These are phyloP conservation scores for Solanum commersonii DNA, from an alignment of 257 asterid species.

Conservation along the genomic window DNA sequence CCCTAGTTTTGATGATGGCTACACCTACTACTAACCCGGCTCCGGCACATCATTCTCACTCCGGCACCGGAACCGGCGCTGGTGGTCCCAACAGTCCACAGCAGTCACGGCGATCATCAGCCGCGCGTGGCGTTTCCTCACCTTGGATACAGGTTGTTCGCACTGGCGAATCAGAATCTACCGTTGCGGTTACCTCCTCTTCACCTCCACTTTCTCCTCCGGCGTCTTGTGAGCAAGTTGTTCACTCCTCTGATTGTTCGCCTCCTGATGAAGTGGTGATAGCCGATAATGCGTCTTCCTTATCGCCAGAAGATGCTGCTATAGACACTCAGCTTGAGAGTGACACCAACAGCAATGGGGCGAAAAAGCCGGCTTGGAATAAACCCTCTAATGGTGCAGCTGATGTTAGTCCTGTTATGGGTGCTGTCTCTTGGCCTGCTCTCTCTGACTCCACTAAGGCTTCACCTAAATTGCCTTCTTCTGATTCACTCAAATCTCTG, in stretches of 20 bases:
- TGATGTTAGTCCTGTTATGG: constrained; percentile 53
- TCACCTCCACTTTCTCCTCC: constrained; percentile 19
- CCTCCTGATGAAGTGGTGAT: constrained; percentile 1
- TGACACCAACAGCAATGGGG: constrained; percentile 23
- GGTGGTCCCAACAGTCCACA: constrained; percentile 23
- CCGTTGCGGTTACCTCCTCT: constrained; percentile 5
- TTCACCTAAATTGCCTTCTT: constrained; percentile 42
- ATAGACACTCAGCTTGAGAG: constrained; percentile 27
- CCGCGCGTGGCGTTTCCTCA: constrained; percentile 12
- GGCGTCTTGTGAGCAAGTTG: constrained; percentile 1
- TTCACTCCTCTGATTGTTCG: constrained; percentile 16
- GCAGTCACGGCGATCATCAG: constrained; percentile 12
- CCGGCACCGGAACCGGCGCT: constrained; percentile 1
- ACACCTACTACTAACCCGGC: not conserved
- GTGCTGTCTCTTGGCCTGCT: constrained; percentile 74
- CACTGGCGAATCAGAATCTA: constrained; percentile 38
- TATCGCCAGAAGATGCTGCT: constrained; percentile 14
- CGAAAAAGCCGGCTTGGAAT: constrained; percentile 60
- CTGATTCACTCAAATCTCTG: constrained; percentile 28
- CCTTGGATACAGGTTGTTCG: constrained; percentile 56
- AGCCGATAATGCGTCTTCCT: not conserved
- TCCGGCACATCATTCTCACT: not conserved
- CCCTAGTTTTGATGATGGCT: constrained; percentile 5
- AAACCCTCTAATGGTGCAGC: constrained; percentile 33
- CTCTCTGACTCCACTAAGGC: constrained; percentile 66